Evolutionary conservation across 2,329 filamentous ascomycete species (phyloP).

Genomic region (Aspergillus quadrilineatus): DNA sequence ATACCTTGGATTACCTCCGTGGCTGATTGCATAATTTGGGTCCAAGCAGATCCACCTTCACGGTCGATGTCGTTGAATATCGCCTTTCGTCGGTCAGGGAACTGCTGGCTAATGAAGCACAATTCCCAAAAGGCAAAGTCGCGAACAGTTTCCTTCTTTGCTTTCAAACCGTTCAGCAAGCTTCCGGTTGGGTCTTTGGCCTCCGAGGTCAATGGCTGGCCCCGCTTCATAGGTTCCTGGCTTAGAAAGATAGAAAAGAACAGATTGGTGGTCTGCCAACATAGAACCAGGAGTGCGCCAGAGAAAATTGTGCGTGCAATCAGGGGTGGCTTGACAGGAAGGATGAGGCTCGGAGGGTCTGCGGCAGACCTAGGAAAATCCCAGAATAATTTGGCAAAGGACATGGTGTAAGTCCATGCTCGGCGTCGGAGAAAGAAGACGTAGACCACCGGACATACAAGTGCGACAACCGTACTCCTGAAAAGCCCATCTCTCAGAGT

Average conservation of each 20-base stretch:
- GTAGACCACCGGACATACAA: slow-evolving; percentile 60
- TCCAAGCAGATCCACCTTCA: slow-evolving; percentile 75
- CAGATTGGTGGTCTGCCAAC: slow-evolving; percentile 76
- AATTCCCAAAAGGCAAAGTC: slow-evolving; percentile 92
- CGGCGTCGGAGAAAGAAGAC: slow-evolving; percentile 59
- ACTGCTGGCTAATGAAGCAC: slow-evolving; percentile 72
- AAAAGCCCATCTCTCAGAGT: slow-evolving; percentile 35
- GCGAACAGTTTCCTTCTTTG: slow-evolving; percentile 75
- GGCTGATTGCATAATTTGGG: slow-evolving; percentile 70
- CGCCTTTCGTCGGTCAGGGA: slow-evolving; percentile 70
- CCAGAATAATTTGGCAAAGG: slow-evolving; percentile 70
- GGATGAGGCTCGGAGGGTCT: slow-evolving; percentile 53
- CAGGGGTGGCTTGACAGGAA: slow-evolving; percentile 59
- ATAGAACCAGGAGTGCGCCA: slow-evolving; percentile 64
- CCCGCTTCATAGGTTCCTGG: slow-evolving; percentile 78
- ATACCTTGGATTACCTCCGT: slow-evolving; percentile 68
- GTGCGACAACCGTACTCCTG: slow-evolving; percentile 40
- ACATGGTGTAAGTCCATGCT: slow-evolving; percentile 69
- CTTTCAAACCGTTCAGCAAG: slow-evolving; percentile 76
- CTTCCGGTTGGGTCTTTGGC: slow-evolving; percentile 91
- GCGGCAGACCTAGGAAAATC: slow-evolving; percentile 71
- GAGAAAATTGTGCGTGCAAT: slow-evolving; percentile 59
- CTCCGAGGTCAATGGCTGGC: slow-evolving; percentile 76
- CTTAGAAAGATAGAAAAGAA: slow-evolving; percentile 79
- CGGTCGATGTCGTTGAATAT: slow-evolving; percentile 89